A percentile compares a stretch with the other conserved stretches of the same genome.
Evolutionary conservation across 2,329 filamentous ascomycete genomes (phyloP).

Genomic region (Didymellaceae sp.): DNA sequence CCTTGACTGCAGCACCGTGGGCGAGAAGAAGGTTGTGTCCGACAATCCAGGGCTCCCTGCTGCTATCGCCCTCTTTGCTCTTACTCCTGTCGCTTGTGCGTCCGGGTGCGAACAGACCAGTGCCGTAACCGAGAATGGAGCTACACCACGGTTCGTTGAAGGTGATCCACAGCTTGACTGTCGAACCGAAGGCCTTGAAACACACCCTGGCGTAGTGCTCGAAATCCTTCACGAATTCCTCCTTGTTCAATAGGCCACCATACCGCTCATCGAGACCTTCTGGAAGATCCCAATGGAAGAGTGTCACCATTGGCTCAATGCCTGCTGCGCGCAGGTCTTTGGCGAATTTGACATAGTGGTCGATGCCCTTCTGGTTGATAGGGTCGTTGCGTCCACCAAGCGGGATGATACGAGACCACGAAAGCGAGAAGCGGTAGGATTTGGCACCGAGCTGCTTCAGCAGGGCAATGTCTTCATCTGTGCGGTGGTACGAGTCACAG

Average conservation of each 20-base stretch:
- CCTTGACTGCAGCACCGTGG: slow-evolving; percentile 80
- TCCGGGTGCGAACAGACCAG: slow-evolving; percentile 81
- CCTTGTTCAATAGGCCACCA: slow-evolving; percentile 78
- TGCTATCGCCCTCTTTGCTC: slow-evolving; percentile 74
- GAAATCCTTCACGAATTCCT: slow-evolving; percentile 83
- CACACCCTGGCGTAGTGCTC: slow-evolving; percentile 78
- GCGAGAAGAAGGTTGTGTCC: slow-evolving; percentile 82
- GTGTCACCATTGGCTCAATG: slow-evolving; percentile 80
- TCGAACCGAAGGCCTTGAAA: slow-evolving; percentile 74
- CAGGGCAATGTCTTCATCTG: slow-evolving; percentile 76
- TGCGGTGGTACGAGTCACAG: slow-evolving; percentile 87
- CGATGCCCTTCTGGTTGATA: slow-evolving; percentile 77
- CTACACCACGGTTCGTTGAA: slow-evolving; percentile 92
- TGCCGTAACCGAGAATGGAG: slow-evolving; percentile 79
- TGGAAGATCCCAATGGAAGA: slow-evolving; percentile 90
- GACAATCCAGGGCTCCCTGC: slow-evolving; percentile 80
- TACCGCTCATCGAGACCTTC: slow-evolving; percentile 80
- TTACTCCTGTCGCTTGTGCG: slow-evolving; percentile 76
- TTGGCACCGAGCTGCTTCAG: slow-evolving; percentile 75
- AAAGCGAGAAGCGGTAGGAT: slow-evolving; percentile 83
- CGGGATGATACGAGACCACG: slow-evolving; percentile 83
- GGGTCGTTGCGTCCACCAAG: slow-evolving; percentile 83
- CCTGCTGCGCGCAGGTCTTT: slow-evolving; percentile 78
- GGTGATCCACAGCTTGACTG: slow-evolving; percentile 87
- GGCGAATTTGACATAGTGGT: slow-evolving; percentile 79